A percentile compares a stretch with the other conserved stretches of the same genome.
Evolutionary conservation across 2,329 filamentous ascomycete genomes (phyloP).

Genomic region (Trichoderma sp.): DNA sequence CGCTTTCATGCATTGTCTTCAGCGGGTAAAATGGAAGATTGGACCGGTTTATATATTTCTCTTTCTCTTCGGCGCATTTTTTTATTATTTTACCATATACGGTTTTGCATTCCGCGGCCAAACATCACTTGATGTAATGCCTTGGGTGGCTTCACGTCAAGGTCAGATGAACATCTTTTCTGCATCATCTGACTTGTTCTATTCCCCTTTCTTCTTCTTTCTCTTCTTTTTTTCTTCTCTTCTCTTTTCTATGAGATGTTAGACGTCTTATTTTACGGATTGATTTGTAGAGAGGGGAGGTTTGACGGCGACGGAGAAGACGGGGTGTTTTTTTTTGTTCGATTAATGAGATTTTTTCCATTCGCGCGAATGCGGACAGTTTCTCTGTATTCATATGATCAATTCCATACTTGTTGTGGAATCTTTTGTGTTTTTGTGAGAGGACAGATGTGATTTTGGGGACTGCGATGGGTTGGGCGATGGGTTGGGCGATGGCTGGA

Average conservation of each 20-base stretch:
- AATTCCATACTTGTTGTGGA: constrained; percentile 13
- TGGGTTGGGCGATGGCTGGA: background rate
- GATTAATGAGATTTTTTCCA: constrained; percentile 30
- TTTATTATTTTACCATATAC: constrained; percentile 26
- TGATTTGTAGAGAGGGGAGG: constrained; percentile 27
- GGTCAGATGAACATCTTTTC: background rate
- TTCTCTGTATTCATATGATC: constrained; percentile 16
- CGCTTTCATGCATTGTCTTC: constrained; percentile 43
- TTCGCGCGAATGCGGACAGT: constrained; percentile 18
- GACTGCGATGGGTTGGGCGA: background rate
- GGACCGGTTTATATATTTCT: constrained; percentile 13
- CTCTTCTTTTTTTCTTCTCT: constrained; percentile 26
- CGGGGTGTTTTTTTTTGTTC: constrained; percentile 27
- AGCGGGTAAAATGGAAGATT: constrained; percentile 39
- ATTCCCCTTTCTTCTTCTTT: constrained; percentile 28
- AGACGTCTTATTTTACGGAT: constrained; percentile 27
- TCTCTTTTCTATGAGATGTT: constrained; percentile 27
- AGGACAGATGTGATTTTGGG: background rate
- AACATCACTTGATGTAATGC: background rate
- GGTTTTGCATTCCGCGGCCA: constrained; percentile 24
- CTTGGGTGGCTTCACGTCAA: background rate
- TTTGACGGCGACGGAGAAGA: background rate
- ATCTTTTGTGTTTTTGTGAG: background rate
- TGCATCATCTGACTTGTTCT: constrained; percentile 9
- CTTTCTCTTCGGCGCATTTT: constrained; percentile 23